Percentiles rank a stretch among this genome's conserved stretches.
Conservation (phyloP, 2,329 filamentous ascomycete genomes). For the Sphaerulina vaccinii region DNA sequence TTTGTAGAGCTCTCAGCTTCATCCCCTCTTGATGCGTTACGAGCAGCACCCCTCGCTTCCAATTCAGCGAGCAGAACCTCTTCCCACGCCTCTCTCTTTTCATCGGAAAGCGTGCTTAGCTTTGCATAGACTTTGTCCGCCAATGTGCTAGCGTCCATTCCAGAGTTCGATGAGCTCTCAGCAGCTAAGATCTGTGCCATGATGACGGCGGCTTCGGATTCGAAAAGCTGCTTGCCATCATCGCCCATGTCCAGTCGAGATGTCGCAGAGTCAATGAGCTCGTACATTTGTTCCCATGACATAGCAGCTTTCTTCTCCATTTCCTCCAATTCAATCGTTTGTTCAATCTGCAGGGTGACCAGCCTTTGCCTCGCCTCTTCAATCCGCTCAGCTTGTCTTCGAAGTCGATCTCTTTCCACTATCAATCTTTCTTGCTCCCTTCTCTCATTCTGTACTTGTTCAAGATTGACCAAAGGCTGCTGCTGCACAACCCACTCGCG, state of each 20-base stretch:
- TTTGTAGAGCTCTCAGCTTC: too few relatives aligned
- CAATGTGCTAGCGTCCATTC: constrained; percentile 21
- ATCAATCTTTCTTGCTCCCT: constrained; percentile 34
- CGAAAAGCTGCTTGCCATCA: constrained; percentile 15
- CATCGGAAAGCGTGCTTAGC: constrained; percentile 22
- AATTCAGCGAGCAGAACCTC: constrained; percentile 24
- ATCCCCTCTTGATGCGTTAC: background rate
- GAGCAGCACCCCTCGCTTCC: constrained; percentile 8
- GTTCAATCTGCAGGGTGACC: constrained; percentile 28
- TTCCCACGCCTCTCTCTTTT: constrained; percentile 31
- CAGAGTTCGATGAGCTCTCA: constrained; percentile 14
- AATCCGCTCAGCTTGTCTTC: constrained; percentile 31
- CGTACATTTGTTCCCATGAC: constrained; percentile 30
- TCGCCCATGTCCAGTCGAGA: constrained; percentile 23
- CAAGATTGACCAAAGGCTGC: constrained; percentile 77
- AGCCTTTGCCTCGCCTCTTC: constrained; percentile 31
- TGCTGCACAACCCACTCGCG: constrained; percentile 98
- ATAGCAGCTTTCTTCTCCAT: too few relatives aligned
- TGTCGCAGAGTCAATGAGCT: constrained; percentile 30
- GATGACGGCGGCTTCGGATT: constrained; percentile 18
- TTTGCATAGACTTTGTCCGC: constrained; percentile 28
- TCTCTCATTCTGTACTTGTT: constrained; percentile 28
- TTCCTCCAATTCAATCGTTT: too few relatives aligned
- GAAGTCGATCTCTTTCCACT: constrained; percentile 28
- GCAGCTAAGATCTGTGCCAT: constrained; percentile 28